These are phyloP conservation scores for Cucurbita maxima DNA, from an alignment of 306 rosid species.

Conservation along the genomic window DNA sequence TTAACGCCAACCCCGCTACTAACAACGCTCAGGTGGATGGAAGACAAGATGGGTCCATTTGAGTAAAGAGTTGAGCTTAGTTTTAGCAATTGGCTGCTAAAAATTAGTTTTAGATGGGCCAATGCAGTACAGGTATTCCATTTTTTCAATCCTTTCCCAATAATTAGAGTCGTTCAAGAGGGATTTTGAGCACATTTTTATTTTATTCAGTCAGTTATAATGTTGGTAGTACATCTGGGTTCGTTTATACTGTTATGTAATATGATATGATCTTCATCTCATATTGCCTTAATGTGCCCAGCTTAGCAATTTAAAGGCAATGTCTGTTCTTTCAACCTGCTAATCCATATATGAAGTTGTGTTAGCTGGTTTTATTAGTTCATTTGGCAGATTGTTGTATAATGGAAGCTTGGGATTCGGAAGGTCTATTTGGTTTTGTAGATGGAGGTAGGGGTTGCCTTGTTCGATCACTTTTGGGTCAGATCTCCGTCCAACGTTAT, in stretches of 20 bases:
- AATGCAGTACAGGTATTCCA: background rate
- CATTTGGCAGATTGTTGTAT: background rate
- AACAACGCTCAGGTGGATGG: constrained; percentile 15
- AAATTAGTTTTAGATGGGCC: constrained; percentile 3
- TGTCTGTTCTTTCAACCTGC: background rate
- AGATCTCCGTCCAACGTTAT: too few relatives aligned
- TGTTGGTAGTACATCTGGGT: background rate
- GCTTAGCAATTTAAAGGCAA: background rate
- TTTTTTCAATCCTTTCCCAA: background rate
- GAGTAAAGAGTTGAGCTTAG: constrained; percentile 2
- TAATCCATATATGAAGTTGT: background rate
- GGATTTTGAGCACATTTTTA: constrained; percentile 2
- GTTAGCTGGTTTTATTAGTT: background rate
- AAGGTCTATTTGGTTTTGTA: background rate
- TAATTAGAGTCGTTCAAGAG: constrained; percentile 1
- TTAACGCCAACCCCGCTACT: constrained; percentile 15
- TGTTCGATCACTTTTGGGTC: too few relatives aligned
- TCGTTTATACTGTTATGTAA: background rate
- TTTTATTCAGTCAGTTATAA: background rate
- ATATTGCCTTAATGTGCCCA: background rate
- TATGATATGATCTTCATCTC: background rate
- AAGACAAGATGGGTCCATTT: constrained; percentile 13
- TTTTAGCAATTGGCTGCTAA: constrained; percentile 6
- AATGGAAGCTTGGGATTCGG: background rate
- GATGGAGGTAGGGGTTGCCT: too few relatives aligned